A percentile compares a stretch with the other conserved stretches of the same genome.
These are phyloP conservation scores for Colletotrichum coccodes DNA, from an alignment of 2,329 filamentous ascomycete genomes.

Conservation along the genomic window DNA sequence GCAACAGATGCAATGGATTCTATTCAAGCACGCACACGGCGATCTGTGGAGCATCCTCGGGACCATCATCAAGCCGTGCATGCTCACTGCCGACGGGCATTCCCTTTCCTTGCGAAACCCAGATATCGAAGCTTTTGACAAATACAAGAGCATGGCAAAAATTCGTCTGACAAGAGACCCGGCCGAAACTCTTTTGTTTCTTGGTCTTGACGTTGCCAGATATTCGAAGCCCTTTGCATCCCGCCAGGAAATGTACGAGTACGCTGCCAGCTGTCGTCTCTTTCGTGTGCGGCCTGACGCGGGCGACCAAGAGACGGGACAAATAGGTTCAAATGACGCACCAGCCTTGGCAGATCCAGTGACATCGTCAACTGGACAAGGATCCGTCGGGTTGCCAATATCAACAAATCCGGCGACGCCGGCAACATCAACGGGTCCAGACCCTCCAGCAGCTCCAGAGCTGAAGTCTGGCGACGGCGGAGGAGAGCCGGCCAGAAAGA, in stretches of 20 bases:
- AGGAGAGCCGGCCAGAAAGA: conserved; percentile 28
- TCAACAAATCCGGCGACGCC: background rate
- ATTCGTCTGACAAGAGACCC: conserved; percentile 71
- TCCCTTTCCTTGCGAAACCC: conserved; percentile 74
- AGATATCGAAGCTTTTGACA: conserved; percentile 67
- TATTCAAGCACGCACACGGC: conserved; percentile 78
- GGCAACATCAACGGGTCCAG: background rate
- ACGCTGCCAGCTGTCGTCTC: conserved; percentile 66
- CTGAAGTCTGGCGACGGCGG: background rate
- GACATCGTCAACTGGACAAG: background rate
- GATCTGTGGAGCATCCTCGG: conserved; percentile 76
- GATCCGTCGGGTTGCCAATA: background rate
- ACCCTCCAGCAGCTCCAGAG: background rate
- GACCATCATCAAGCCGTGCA: conserved; percentile 69
- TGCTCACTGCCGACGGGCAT: conserved; percentile 72
- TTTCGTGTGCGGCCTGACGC: conserved; percentile 56
- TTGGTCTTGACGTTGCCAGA: conserved; percentile 63
- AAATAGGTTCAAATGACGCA: background rate
- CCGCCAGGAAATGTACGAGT: conserved; percentile 69
- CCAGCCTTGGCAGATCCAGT: background rate
- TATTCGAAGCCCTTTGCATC: conserved; percentile 68
- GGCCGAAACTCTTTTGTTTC: conserved; percentile 65
- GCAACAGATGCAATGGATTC: conserved; percentile 65
- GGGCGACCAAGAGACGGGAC: background rate
- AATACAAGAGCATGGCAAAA: conserved; percentile 60